Evolutionary conservation across 2,329 filamentous ascomycete species (phyloP), one percentile per base, ranked within the genome.

Genomic region (Lasiodiplodia sp.): DNA sequence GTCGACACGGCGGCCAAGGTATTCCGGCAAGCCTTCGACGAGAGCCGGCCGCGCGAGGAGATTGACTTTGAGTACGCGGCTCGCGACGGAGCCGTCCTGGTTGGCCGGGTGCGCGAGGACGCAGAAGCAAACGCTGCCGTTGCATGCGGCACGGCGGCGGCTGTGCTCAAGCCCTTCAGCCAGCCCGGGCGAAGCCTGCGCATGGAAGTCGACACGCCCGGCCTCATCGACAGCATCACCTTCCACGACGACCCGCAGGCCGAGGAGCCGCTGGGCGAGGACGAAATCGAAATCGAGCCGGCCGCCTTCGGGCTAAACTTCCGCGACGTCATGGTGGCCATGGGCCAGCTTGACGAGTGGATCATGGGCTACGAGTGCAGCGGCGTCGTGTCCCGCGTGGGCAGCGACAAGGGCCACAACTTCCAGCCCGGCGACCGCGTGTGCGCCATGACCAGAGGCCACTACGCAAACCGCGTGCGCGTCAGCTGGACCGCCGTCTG

Each of bases 321-420:
- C 25, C 3, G 65, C 68, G 8, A 72, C 71, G 38, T 64, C 66
- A 68, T 14, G 1, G 70, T 72, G 5, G 69, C 68, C 2, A 47
- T 60, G 31, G 73, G 74, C 0, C 65, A 70, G 11, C 47, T 72
- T 18, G 71, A 75, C 52, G 11, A 23, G 23, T 52, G 71, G 25
- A 57, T 63, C 44, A 57, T 69, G 14, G 51, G 34, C 16, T 40
- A 34, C 25, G 74, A 73, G 49, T 73, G 52, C 58, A 25, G 52
- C 11, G 75, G 75, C 28, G 58, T 72, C 28, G 71, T 76, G 2
- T 69, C 66, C 2, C 58, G 62, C 25, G 12, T 60, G 1, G 73
- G 74, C 3, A 21, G 67, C 1, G 11, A 11, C 37, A 49, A 23
- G 25, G 25, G 25, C 25, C 25, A 28, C 31, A 7, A 52, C 16